Percentiles rank a stretch among this genome's conserved stretches.
These are phyloP conservation scores for Hyphopichia buzzinii DNA, from an alignment of 1,139 yeast genomes.

Conservation along the genomic window DNA sequence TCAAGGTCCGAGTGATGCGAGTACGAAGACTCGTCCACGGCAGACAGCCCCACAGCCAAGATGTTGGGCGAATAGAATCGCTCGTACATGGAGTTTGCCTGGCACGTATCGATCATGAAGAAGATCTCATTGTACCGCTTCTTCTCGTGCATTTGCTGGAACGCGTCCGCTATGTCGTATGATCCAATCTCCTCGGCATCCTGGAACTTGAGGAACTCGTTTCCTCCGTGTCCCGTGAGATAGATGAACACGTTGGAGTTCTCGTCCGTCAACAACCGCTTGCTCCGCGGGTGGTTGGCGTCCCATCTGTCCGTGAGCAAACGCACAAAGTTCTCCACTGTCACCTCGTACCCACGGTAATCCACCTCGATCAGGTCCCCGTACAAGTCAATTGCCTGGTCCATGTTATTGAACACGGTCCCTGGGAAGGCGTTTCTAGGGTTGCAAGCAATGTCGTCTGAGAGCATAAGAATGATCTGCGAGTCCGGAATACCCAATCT, in stretches of 20 bases:
- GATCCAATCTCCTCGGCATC: slow-evolving; percentile 98
- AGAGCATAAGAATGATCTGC: slow-evolving; percentile 90
- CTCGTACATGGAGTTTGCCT: slow-evolving; percentile 96
- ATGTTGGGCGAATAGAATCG: slow-evolving; percentile 90
- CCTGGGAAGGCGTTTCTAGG: slow-evolving; percentile 96
- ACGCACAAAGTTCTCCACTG: slow-evolving; percentile 92
- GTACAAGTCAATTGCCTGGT: slow-evolving; percentile 88
- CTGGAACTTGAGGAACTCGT: slow-evolving; percentile 93
- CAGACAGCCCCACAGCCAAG: slow-evolving; percentile 91
- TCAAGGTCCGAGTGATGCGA: slow-evolving; percentile 96
- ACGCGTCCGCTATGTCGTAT: slow-evolving; percentile 94
- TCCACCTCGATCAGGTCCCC: slow-evolving; percentile 96
- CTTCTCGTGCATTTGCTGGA: slow-evolving; percentile 95
- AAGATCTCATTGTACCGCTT: slow-evolving; percentile 91
- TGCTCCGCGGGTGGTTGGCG: slow-evolving; percentile 87
- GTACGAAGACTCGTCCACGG: slow-evolving; percentile 83
- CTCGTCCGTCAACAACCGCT: slow-evolving; percentile 87
- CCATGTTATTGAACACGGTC: slow-evolving; percentile 90
- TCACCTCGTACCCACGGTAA: slow-evolving; percentile 95
- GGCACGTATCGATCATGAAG: slow-evolving; percentile 98
- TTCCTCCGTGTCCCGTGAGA: slow-evolving; percentile 98
- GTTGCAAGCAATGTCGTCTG: slow-evolving; percentile 97
- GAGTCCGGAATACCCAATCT: slow-evolving; percentile 96
- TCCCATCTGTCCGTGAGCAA: slow-evolving; percentile 94
- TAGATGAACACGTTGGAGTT: slow-evolving; percentile 91